A percentile compares a stretch with the other conserved stretches of the same genome.
phyloP scores from a whole-genome alignment of 441 rosid species.

The Mallotus japonicus region DNA sequence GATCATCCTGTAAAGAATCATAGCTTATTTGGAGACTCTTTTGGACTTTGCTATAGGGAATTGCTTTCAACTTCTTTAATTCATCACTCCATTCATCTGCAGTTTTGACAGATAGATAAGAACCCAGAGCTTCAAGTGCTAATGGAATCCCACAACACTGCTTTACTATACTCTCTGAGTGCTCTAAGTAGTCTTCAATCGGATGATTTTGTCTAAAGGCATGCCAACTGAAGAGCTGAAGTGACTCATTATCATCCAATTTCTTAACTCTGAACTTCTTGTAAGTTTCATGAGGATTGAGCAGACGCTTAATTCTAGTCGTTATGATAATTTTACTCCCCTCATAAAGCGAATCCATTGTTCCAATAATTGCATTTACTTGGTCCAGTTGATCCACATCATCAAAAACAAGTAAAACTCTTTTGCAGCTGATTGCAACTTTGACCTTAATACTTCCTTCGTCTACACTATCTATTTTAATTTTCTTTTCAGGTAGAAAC shows the following conservation, averaged over 20 bases:
- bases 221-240: constrained; percentile 27
- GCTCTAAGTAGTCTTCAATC: constrained; percentile 9
- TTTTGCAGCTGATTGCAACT: constrained; percentile 13
- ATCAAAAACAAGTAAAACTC: constrained; percentile 31
- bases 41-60: constrained; percentile 23
- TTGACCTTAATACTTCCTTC: constrained; percentile 16
- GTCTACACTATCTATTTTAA: constrained; percentile 14
- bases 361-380: constrained; percentile 18
- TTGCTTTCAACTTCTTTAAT: constrained; percentile 28
- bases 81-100: constrained; percentile 33
- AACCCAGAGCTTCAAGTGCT: constrained; percentile 27
- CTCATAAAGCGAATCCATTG: constrained; percentile 4
- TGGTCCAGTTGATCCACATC: constrained; percentile 26
- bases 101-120: constrained; percentile 25
- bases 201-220: constrained; percentile 23
- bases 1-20: constrained; percentile 25
- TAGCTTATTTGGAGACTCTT: constrained; percentile 19
- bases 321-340: constrained; percentile 32
- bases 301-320: constrained; percentile 20
- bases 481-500: background rate
- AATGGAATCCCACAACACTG: constrained; percentile 27
- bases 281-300: background rate
- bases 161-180: constrained; percentile 6
- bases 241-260: constrained; percentile 23
- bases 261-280: constrained; percentile 27